These are phyloP conservation scores for Kodamaea hsintzibuensis DNA, from an alignment of 805 yeast species.

Conservation along the genomic window DNA sequence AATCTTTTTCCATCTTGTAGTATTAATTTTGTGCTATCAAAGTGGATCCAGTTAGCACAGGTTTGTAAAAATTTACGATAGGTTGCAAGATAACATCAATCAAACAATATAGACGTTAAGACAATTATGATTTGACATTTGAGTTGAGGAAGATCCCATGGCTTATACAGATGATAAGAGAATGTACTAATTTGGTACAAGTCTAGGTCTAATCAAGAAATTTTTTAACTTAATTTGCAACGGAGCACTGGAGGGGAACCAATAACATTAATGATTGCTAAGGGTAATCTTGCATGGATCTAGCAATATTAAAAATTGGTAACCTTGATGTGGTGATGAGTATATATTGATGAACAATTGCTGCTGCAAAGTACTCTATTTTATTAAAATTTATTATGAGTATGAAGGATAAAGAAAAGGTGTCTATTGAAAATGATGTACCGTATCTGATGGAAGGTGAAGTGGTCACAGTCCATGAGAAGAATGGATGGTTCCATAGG, in stretches of 20 bases:
- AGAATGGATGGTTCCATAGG: constrained; percentile 31
- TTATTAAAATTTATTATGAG: too few species aligned
- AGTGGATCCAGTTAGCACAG: background rate
- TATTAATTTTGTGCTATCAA: background rate
- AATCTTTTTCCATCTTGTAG: too few species aligned
- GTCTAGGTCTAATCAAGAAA: background rate
- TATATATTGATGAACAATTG: background rate
- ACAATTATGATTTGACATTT: background rate
- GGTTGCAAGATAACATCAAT: too few species aligned
- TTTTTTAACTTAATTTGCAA: background rate
- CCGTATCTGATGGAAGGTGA: constrained; percentile 6
- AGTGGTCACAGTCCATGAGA: constrained; percentile 17
- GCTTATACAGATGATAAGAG: background rate
- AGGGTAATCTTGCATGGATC: background rate
- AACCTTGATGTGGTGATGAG: too few species aligned
- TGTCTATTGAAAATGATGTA: background rate
- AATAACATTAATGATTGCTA: background rate
- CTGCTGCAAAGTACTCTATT: background rate
- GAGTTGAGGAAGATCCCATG: background rate
- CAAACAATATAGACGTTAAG: too few species aligned
- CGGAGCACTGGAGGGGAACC: background rate
- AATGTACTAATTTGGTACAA: background rate
- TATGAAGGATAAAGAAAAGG: constrained; percentile 3
- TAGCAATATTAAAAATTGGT: background rate
- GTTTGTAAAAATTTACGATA: background rate